Conservation (phyloP, 768 basidiomycete genomes). For the Boletus tylopilopsis region DNA sequence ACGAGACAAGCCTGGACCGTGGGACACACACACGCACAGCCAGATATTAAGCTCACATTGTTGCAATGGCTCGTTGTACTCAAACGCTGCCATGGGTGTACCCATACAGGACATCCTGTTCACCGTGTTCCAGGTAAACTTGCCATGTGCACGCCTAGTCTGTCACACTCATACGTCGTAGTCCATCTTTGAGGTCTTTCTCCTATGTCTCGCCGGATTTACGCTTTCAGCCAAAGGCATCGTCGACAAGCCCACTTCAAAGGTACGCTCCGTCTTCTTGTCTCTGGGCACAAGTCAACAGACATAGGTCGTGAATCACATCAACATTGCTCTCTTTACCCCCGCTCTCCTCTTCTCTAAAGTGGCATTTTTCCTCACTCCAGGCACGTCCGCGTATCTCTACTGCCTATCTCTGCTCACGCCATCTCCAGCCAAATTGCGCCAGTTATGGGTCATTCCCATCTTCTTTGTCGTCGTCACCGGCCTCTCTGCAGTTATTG, state of each 20-base stretch:
- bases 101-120: slow-evolving; percentile 18
- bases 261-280: slow-evolving; percentile 40
- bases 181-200: slow-evolving; percentile 88
- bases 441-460: slow-evolving; percentile 82
- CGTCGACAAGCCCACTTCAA: slow-evolving; percentile 86
- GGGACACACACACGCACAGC: not conserved
- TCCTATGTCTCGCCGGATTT: slow-evolving; percentile 83
- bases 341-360: slow-evolving; percentile 89
- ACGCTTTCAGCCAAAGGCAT: slow-evolving; percentile 75
- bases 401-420: slow-evolving; percentile 1
- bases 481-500: slow-evolving; percentile 61
- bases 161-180: slow-evolving; percentile 25
- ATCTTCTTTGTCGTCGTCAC: slow-evolving; percentile 83
- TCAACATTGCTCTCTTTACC: slow-evolving; percentile 89
- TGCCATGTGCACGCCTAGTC: not conserved
- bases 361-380: slow-evolving; percentile 88
- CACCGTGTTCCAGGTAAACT: slow-evolving; percentile 30
- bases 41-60: no score
- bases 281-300: not conserved
- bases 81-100: not conserved
- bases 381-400: slow-evolving; percentile 43
- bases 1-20: no score
- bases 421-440: slow-evolving; percentile 54
- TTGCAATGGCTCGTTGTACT: not conserved
- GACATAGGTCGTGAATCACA: slow-evolving; percentile 63